Conservation (phyloP, 176 grass and related monocot genomes). For the Carex parvula region DNA sequence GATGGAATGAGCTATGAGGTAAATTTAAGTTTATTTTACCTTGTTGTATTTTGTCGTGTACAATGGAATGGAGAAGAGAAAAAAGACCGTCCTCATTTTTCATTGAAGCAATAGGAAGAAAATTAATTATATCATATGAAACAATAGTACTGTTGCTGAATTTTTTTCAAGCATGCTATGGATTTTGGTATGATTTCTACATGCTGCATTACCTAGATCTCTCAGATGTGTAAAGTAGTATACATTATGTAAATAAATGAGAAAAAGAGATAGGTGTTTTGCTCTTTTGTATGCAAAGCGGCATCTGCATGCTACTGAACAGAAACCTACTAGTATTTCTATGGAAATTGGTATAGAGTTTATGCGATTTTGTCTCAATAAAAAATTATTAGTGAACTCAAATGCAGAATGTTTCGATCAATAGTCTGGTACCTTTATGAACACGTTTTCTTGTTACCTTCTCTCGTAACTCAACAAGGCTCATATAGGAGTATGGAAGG, state of each 20-base stretch:
- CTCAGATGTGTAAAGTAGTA: not conserved
- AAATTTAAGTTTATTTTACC: not conserved
- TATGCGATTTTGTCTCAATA: not conserved
- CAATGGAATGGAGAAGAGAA: not conserved
- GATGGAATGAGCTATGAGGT: conserved; percentile 28
- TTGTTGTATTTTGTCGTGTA: not conserved
- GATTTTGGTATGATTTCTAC: not conserved
- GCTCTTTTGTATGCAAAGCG: not conserved
- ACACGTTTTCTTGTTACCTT: not conserved
- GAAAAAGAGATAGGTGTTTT: not conserved
- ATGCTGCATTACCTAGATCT: not conserved
- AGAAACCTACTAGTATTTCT: not conserved
- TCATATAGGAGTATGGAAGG: not conserved
- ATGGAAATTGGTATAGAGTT: not conserved
- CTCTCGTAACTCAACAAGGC: not conserved
- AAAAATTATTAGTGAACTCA: not conserved
- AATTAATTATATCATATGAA: not conserved
- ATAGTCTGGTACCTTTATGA: not conserved
- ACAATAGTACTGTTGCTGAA: not conserved
- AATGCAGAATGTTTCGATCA: not conserved
- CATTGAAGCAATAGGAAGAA: not conserved
- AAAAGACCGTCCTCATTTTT: not conserved
- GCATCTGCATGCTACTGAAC: not conserved
- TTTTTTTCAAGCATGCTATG: not conserved
- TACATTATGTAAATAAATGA: not conserved